Percentiles rank a stretch among this genome's conserved stretches.
Evolutionary conservation across 257 asterid species (phyloP).

Genomic region (Plectranthus barbatus): DNA sequence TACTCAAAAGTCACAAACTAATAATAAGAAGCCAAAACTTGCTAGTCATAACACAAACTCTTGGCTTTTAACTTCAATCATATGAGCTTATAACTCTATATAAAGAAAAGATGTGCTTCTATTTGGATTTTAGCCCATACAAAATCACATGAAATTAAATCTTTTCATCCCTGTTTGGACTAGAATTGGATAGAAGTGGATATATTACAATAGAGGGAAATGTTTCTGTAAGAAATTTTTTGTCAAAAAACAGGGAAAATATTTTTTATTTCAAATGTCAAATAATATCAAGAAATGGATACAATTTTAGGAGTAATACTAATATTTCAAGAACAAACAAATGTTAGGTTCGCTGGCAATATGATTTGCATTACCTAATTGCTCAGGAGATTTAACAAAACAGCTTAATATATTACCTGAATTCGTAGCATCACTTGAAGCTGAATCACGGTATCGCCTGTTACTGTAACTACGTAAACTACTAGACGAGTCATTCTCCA

Average conservation of each 20-base stretch:
- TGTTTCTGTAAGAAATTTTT: too few species aligned
- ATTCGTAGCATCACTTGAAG: constrained; percentile 30
- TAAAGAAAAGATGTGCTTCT: background rate
- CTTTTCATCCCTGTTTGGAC: background rate
- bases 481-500: constrained; percentile 23
- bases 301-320: too few species aligned
- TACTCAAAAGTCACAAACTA: background rate
- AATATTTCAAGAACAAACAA: too few species aligned
- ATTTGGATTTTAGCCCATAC: background rate
- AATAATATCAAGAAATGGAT: background rate
- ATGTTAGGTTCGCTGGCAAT: background rate
- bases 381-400: background rate
- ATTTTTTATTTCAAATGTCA: background rate
- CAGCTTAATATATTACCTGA: constrained; percentile 37
- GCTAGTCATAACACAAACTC: background rate
- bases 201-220: background rate
- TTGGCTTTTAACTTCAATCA: background rate
- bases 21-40: background rate
- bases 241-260: background rate
- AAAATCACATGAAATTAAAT: background rate
- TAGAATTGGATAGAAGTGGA: background rate
- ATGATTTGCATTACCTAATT: background rate
- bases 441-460: constrained; percentile 64
- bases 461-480: constrained; percentile 21
- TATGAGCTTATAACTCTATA: background rate